Evolutionary conservation across 257 asterid species (phyloP).

Genomic region (Ilex asprella): DNA sequence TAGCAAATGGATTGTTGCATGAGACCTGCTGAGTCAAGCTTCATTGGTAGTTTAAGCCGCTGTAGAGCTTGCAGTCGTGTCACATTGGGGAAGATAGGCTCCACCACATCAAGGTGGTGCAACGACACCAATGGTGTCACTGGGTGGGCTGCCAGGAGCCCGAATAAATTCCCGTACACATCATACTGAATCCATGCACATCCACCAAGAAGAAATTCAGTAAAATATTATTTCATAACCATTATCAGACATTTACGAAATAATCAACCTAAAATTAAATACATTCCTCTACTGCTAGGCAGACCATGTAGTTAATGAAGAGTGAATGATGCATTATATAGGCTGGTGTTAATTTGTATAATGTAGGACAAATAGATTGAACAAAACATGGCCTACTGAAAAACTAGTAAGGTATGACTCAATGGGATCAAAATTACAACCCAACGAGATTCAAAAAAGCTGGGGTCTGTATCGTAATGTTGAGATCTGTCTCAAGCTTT

Average conservation of each 20-base stretch:
- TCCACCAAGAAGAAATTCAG: not conserved
- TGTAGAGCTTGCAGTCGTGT: conserved; percentile 23
- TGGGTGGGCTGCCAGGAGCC: conserved; percentile 84
- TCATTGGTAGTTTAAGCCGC: conserved; percentile 19
- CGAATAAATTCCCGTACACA: conserved; percentile 82
- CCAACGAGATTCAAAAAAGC: too few relatives aligned
- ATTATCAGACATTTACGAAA: not conserved
- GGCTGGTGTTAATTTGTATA: too few relatives aligned
- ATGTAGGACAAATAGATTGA: too few relatives aligned
- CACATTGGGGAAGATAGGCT: conserved; percentile 37
- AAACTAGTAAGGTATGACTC: too few relatives aligned
- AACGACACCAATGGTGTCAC: conserved; percentile 74
- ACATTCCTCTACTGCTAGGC: not conserved
- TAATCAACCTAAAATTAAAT: not conserved
- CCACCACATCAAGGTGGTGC: conserved; percentile 88
- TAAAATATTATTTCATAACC: not conserved
- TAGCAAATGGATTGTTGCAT: conserved; percentile 51
- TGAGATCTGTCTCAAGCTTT: too few relatives aligned
- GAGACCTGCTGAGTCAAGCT: conserved; percentile 38
- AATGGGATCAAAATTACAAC: too few relatives aligned
- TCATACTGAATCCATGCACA: conserved; percentile 50
- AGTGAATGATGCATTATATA: too few relatives aligned
- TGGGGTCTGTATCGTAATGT: too few relatives aligned
- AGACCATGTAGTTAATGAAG: too few relatives aligned
- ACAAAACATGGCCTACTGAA: too few relatives aligned